Base-by-base conservation (phyloP, 202 grass and related monocot species). In the Dendrocalamus latiflorus region DNA sequence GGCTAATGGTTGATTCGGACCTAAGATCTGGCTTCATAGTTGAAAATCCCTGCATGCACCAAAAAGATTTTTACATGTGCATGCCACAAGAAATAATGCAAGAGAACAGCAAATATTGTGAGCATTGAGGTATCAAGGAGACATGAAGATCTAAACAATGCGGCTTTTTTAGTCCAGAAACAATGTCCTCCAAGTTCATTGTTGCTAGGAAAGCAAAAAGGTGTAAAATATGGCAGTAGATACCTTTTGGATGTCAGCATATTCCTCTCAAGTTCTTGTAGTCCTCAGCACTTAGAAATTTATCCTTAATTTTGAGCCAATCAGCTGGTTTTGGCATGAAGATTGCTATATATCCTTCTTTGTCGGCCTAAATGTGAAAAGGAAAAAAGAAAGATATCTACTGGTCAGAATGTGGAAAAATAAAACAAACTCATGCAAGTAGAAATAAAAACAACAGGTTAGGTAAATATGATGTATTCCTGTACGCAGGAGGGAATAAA, bases 301-400 rank as follows among this genome's bases (percentile, higher is more conserved):
- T 91, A 88, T 98, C 95, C 87, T 98, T 98, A 68, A 94, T 86
- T 86, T 97, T 97, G 45, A 91, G 68, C 94, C 94, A 93, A 65
- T 97, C 94, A 54, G 37, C 58, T 75, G 88, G 89, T 83, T 81
- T 97, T 28, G 87, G 89, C 89, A 94, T 94, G 48, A 98, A 93
- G 26, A 98, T 95, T 75, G 81, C 95, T 76, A 95, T 89, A 82
- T 88, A 98, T 75, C 92, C 92, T 89, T 98, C 92, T 85, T 90
- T 97, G 64, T 95, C 91, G 75, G 91, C 85, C 92, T 98, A 79
- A 51, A 87, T 58, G 38, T 66, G 6, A 83, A 74, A 83, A 39
- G 2, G 56, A 20, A 47, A 78, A 81, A 55, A 17, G 1, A 30
- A 87, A 50, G 16, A 44, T 15, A 25, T 34, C 5, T 21, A 3